Base-by-base conservation (phyloP, 768 basidiomycete genomes). In the Mycena chlorophos region DNA sequence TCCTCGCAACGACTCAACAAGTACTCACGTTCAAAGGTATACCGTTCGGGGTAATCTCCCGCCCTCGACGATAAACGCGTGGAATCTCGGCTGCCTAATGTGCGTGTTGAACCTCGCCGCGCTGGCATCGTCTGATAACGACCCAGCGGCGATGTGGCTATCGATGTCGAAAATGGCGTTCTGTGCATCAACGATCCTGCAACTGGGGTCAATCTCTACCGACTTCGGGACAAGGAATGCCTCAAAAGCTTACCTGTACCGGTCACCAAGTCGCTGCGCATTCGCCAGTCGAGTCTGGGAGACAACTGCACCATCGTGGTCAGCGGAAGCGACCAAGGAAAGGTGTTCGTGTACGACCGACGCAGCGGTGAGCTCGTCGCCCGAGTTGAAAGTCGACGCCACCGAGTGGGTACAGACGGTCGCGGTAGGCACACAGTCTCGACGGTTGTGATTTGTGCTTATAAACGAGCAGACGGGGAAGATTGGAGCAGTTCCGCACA, bases 241-340 rank as follows among this genome's bases (percentile, higher is more conserved):
- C 42, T 51, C 5, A 51, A 42, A 2, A 51, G 23, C 3, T 29
- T 55, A 8, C 2, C 17, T 2, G 26, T 45, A 25, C 47, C 48
- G 17, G 42, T 47, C 45, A 58, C n/a, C 19, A 52, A 53, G 26
- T 38, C 19, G 19, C 38, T 3, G 20, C 26, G 26, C 46, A 29
- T 54, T 25, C 53, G 57, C 20, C 59, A 61, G 16, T 54, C 61
- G 6, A 13, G 20, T 6, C 51, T 64, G 37, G 30, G 28, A 5
- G 54, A 64, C 17, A 47, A 46, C n/a, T 20, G 57, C 13, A 19
- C n/a, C 5, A 16, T 38, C 16, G 45, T 64, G 16, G 46, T 64
- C n/a, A 58, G 60, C 20, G 54, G 56, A 1, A 61, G 57, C 43
- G 63, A 64, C 49, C 63, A 64, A 26, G 60, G 60, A 4, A 28